Evolutionary conservation across 306 rosid genomes (phyloP), one percentile per base, ranked within the genome.

Genomic region (Acacia crassicarpa): DNA sequence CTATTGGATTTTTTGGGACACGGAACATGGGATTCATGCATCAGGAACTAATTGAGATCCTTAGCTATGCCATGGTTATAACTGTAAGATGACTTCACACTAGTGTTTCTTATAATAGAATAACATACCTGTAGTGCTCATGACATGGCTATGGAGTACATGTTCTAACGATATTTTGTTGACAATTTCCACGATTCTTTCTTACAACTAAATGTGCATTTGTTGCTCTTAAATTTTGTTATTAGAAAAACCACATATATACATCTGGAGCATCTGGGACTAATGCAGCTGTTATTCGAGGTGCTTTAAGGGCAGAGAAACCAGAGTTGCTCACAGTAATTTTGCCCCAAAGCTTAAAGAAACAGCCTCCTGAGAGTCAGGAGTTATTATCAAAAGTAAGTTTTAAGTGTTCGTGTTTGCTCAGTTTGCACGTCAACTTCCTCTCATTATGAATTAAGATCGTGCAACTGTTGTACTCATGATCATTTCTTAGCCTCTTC

Each of bases 191-290:
- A 30, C 19, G 45, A 51, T 49, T 35, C 25, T 27, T 44, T 68
- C 79, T 76, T 80, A 68, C 46, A 76, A 62, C 56, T 61, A 78
- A 44, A 58, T 76, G 33, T 76, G 84, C 78, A 35, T 80, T 53
- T 69, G 68, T 78, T 82, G 61, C 81, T 80, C 58, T 53, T 66
- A 67, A 59, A n/a, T 78, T 77, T 9, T 85, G 70, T 85, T 71
- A 78, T 81, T 88, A 96, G 98, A 96, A 96, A 88, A 96, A 96
- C 51, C 99, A 96, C 89, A 94, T 96, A 49, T 94, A 88, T 81
- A 96, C 99, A 78, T 96, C 99, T 61, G 98, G 99, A 80, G 99
- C 99, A 81, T 94, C 99, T 74, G 99, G 99, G 49, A 96, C 99
- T 85, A 96, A 96, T 85, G 99, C 99, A 78, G 99, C 99, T 70